Evolutionary conservation across 805 yeast species (phyloP).

Genomic region (Lachancea nothofagi): DNA sequence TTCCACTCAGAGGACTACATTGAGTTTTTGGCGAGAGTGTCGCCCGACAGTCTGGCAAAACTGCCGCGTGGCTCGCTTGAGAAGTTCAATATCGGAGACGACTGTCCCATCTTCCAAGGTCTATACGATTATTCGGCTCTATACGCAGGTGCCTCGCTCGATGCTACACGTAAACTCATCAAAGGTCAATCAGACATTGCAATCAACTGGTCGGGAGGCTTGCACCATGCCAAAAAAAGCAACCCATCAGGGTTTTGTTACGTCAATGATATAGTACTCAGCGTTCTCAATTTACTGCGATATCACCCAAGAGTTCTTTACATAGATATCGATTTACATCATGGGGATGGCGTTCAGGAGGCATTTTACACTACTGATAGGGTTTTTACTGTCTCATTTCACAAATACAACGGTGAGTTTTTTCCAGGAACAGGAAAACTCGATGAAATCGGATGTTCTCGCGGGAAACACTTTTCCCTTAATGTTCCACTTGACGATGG

Average conservation of each 20-base stretch:
- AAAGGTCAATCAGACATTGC: constrained; percentile 86
- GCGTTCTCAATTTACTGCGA: constrained; percentile 71
- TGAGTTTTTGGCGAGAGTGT: constrained; percentile 82
- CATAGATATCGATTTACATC: constrained; percentile 88
- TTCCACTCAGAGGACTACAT: constrained; percentile 97
- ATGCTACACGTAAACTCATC: constrained; percentile 79
- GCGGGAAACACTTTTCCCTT: constrained; percentile 80
- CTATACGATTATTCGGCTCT: constrained; percentile 70
- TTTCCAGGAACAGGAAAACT: constrained; percentile 97
- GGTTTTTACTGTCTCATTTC: constrained; percentile 87
- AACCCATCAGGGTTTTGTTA: constrained; percentile 91
- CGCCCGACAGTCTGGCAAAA: constrained; percentile 86
- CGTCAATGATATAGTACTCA: constrained; percentile 82
- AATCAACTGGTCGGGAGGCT: constrained; percentile 88
- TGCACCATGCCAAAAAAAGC: constrained; percentile 87
- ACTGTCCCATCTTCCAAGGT: constrained; percentile 80
- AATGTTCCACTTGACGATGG: constrained; percentile 95
- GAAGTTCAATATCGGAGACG: constrained; percentile 95
- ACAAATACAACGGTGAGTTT: constrained; percentile 85
- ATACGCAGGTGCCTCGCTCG: constrained; percentile 85
- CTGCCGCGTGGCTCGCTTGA: constrained; percentile 79
- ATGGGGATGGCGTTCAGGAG: constrained; percentile 94
- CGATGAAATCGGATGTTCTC: constrained; percentile 83
- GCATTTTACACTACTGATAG: constrained; percentile 89
- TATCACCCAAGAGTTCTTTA: constrained; percentile 82